phyloP scores from a whole-genome alignment of 106 monocot species.

The Cymbidium sinense region DNA sequence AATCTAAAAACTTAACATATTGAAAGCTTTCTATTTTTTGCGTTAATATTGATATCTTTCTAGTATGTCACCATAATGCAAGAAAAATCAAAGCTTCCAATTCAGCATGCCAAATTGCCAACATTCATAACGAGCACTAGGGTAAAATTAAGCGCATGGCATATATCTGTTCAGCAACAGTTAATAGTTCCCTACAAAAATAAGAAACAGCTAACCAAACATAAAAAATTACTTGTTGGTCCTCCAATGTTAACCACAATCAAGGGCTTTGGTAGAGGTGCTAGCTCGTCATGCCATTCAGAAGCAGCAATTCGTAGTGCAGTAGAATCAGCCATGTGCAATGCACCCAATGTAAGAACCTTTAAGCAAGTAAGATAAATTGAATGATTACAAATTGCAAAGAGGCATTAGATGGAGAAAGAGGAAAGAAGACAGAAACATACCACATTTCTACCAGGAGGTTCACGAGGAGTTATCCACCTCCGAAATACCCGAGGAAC shows the following conservation, averaged over 20 bases:
- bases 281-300: constrained; percentile 88
- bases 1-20: too few species aligned
- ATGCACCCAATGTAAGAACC: constrained; percentile 82
- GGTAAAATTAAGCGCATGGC: neutral
- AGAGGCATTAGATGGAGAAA: neutral
- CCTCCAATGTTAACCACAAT: constrained; percentile 96
- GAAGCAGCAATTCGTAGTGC: constrained; percentile 70
- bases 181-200: neutral
- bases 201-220: neutral
- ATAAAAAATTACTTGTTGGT: constrained; percentile 67
- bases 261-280: constrained; percentile 89
- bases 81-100: too few species aligned
- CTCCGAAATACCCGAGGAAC: constrained; percentile 56
- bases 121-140: neutral
- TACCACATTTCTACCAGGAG: constrained; percentile 87
- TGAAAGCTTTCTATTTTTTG: too few species aligned
- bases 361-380: constrained; percentile 13
- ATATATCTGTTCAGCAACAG: neutral
- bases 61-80: too few species aligned
- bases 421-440: constrained; percentile 12
- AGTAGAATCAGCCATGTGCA: constrained; percentile 85
- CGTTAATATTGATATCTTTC: too few species aligned
- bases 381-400: neutral
- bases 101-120: neutral
- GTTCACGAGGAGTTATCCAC: constrained; percentile 90